These are phyloP conservation scores for Setomelanomma holmii DNA, from an alignment of 2,329 filamentous ascomycete genomes.

Conservation along the genomic window DNA sequence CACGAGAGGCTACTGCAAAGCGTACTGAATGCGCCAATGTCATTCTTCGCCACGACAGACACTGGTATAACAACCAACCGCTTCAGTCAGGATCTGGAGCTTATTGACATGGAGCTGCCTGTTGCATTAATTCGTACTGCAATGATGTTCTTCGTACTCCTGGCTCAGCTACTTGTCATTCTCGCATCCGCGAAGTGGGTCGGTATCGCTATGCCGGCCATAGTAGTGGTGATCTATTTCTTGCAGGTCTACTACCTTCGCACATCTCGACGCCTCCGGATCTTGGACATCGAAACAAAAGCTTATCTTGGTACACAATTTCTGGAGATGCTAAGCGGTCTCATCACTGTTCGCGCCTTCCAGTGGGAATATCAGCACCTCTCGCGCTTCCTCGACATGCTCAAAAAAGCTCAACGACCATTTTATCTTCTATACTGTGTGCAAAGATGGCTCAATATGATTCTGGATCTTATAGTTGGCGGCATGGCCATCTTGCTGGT, in stretches of 20 bases:
- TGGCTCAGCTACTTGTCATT: constrained; percentile 20
- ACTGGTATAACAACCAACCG: constrained; percentile 50
- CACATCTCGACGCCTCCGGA: constrained; percentile 54
- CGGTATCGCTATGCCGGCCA: constrained; percentile 14
- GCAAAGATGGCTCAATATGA: constrained; percentile 50
- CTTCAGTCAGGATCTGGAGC: constrained; percentile 53
- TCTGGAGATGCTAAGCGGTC: constrained; percentile 55
- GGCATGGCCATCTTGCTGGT: constrained; percentile 41
- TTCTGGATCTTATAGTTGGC: constrained; percentile 44
- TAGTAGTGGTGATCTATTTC: constrained; percentile 42
- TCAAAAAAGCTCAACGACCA: constrained; percentile 45
- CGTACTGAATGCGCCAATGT: constrained; percentile 44
- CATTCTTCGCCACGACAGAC: constrained; percentile 50
- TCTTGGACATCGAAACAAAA: constrained; percentile 60
- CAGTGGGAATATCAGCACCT: constrained; percentile 42
- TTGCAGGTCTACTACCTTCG: constrained; percentile 54
- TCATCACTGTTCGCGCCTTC: constrained; percentile 58
- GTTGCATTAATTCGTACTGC: constrained; percentile 20
- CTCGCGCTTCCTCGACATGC: constrained; percentile 7
- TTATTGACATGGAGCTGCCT: constrained; percentile 51
- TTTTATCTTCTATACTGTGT: constrained; percentile 46
- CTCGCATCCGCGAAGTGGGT: constrained; percentile 17
- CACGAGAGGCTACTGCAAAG: constrained; percentile 55
- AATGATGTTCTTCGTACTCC: constrained; percentile 12
- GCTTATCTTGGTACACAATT: constrained; percentile 58